phyloP scores from a whole-genome alignment of 2,329 filamentous ascomycete genomes.

The Claviceps humidiphila region DNA sequence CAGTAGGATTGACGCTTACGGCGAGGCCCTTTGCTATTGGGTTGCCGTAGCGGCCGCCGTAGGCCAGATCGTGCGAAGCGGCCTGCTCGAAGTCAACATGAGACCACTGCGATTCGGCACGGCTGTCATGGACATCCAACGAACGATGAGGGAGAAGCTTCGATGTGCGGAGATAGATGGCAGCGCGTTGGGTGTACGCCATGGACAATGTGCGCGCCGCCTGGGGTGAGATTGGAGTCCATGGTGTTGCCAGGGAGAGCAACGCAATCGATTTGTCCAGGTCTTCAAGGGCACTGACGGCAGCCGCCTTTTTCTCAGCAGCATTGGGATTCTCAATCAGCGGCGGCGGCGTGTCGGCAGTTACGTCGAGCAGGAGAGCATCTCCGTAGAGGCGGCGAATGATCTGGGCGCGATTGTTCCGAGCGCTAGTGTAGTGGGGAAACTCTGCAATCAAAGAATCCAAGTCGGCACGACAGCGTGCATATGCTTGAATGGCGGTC shows the following conservation, averaged over 20 bases:
- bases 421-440: constrained; percentile 57
- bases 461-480: constrained; percentile 33
- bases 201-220: constrained; percentile 54
- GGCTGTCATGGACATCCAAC: constrained; percentile 24
- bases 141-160: constrained; percentile 30
- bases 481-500: constrained; percentile 30
- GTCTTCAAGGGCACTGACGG: constrained; percentile 33
- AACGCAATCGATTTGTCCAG: constrained; percentile 45
- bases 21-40: constrained; percentile 51
- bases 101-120: constrained; percentile 36
- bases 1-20: constrained; percentile 53
- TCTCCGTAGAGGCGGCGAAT: constrained; percentile 50
- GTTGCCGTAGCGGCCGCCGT: constrained; percentile 52
- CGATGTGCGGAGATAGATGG: constrained; percentile 46
- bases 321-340: constrained; percentile 25
- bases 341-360: constrained; percentile 24
- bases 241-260: constrained; percentile 38
- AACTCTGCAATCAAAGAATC: constrained; percentile 40
- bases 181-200: constrained; percentile 59
- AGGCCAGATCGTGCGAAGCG: constrained; percentile 48
- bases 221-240: constrained; percentile 45
- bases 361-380: constrained; percentile 34
- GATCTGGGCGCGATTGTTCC: constrained; percentile 63
- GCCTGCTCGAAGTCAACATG: constrained; percentile 47
- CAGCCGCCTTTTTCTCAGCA: constrained; percentile 25